Conservation (phyloP, 1,284 basidiomycete species). For the Trametes polyzona region DNA sequence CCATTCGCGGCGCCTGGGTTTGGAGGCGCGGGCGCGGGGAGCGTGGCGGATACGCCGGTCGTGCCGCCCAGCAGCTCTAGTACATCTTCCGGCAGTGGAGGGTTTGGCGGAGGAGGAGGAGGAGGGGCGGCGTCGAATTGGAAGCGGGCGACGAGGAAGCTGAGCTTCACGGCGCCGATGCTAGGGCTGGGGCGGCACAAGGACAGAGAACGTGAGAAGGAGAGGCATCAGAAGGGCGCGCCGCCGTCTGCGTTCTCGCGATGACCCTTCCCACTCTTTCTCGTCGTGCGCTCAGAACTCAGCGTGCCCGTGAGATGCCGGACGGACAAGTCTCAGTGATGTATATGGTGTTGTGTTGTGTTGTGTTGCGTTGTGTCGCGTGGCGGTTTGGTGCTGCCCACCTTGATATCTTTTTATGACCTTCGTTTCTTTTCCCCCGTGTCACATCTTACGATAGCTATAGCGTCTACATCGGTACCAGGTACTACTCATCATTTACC, state of each 20-base stretch:
- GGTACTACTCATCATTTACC: too few species aligned
- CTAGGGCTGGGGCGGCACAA: constrained; percentile 57
- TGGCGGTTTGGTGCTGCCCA: not conserved
- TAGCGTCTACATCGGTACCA: too few species aligned
- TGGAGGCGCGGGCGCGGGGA: constrained; percentile 15
- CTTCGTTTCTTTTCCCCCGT: too few species aligned
- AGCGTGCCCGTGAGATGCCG: not conserved
- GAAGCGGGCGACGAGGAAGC: constrained; percentile 61
- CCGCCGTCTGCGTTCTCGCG: constrained; percentile 20
- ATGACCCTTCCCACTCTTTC: not conserved
- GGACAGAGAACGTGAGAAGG: constrained; percentile 10
- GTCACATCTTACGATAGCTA: too few species aligned
- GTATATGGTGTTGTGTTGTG: not conserved
- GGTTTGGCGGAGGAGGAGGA: too few species aligned
- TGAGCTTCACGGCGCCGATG: constrained; percentile 68
- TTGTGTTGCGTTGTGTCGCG: not conserved
- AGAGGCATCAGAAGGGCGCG: constrained; percentile 2
- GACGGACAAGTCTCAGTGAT: not conserved
- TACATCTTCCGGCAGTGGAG: not conserved
- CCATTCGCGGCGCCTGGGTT: constrained; percentile 2
- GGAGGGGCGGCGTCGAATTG: constrained; percentile 11
- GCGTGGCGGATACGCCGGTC: constrained; percentile 25
- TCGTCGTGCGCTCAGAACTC: not conserved
- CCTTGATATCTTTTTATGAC: constrained; percentile 17
- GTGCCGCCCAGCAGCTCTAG: constrained; percentile 10